Evolutionary conservation across 129 eudicot genomes (phyloP).

Genomic region (Ambrosia artemisiifolia): DNA sequence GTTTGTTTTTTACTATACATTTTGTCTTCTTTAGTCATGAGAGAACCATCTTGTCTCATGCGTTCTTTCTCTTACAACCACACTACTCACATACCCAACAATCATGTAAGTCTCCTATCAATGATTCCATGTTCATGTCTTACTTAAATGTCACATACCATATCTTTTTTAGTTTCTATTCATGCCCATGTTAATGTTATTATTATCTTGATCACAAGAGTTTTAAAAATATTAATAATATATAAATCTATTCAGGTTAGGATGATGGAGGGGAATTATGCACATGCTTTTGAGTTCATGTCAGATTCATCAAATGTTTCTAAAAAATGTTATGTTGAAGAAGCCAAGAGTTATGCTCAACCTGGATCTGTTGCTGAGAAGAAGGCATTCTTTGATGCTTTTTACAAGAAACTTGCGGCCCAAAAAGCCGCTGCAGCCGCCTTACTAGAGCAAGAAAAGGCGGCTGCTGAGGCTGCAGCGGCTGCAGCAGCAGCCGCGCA

Average conservation of each 20-base stretch:
- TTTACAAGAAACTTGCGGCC: conserved; percentile 76
- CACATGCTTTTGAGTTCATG: conserved; percentile 47
- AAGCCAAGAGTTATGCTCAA: conserved; percentile 61
- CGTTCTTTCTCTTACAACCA: conserved; percentile 44
- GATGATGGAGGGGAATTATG: conserved; percentile 41
- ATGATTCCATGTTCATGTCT: background rate
- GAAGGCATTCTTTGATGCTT: conserved; percentile 83
- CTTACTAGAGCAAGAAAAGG: conserved; percentile 54
- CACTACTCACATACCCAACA: conserved; percentile 29
- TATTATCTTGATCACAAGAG: background rate
- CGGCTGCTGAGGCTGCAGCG: conserved; percentile 1
- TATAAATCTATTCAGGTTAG: background rate
- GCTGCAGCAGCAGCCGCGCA: background rate
- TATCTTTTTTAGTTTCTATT: background rate
- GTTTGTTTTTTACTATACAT: background rate
- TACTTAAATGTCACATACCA: background rate
- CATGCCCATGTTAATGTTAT: background rate
- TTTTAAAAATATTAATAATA: background rate
- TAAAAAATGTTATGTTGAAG: conserved; percentile 64
- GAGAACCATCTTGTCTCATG: conserved; percentile 60
- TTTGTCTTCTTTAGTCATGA: conserved; percentile 35
- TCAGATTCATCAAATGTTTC: conserved; percentile 47
- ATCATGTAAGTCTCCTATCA: background rate
- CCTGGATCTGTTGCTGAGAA: conserved; percentile 77
- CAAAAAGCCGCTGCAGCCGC: conserved; percentile 52